Conservation (phyloP, 192 early-diverging fungal genomes). For the Coemansia sp. region DNA sequence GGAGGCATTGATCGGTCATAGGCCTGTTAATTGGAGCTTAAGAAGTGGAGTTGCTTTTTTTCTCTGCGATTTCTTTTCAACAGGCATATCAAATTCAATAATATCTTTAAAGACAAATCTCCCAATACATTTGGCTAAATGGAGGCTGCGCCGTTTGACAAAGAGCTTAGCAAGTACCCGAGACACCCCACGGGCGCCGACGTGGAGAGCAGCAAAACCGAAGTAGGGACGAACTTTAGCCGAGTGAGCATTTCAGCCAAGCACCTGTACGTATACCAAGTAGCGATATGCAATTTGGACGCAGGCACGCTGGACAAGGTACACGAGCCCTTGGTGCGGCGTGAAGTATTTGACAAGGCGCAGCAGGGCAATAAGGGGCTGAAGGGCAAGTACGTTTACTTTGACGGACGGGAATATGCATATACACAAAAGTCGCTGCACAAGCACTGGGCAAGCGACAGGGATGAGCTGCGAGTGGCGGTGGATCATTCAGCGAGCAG, state of each 20-base stretch:
- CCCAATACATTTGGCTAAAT: no score
- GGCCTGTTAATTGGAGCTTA: no score
- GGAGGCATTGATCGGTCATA: no score
- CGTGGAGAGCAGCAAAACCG: neutral
- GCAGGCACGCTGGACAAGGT: neutral
- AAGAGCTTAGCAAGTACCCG: slow-evolving; percentile 5
- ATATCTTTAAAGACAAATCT: no score
- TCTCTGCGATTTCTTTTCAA: no score
- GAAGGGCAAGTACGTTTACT: slow-evolving; percentile 1
- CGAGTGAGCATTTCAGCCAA: slow-evolving; percentile 1
- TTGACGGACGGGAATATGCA: slow-evolving; percentile 24
- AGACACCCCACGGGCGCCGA: neutral
- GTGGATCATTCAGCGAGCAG: neutral
- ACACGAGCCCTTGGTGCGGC: neutral
- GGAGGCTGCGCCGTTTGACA: neutral
- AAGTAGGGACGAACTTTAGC: slow-evolving; percentile 15
- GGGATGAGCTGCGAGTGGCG: neutral
- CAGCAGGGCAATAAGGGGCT: neutral
- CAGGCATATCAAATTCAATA: no score
- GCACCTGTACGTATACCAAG: slow-evolving; percentile 27
- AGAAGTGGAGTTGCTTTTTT: no score
- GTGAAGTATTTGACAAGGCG: neutral
- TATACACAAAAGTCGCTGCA: slow-evolving; percentile 10
- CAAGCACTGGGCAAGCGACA: slow-evolving; percentile 7
- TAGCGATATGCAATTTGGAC: slow-evolving; percentile 33